Percentiles rank a stretch among this genome's conserved stretches.
phyloP scores from a whole-genome alignment of 345 rosid species.

The Rhodamnia argentea region DNA sequence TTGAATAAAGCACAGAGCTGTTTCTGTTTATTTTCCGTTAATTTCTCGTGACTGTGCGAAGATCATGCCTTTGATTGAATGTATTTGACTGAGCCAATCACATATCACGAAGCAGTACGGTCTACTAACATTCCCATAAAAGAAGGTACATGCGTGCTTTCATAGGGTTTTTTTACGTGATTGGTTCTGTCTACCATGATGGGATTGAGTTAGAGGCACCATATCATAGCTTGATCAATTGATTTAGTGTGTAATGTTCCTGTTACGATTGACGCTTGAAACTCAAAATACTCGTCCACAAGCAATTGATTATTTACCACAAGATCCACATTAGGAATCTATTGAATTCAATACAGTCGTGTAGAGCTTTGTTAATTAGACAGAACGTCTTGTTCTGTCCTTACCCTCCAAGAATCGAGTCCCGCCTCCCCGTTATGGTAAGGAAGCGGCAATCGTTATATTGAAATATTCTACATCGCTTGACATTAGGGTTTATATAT shows the following conservation, averaged over 20 bases:
- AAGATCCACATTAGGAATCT: accelerated
- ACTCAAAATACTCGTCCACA: neutral
- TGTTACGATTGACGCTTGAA: neutral
- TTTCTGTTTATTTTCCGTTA: neutral
- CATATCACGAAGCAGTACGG: neutral
- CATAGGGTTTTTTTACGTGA: neutral
- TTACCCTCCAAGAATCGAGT: neutral
- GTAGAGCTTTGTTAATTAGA: neutral
- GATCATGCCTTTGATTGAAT: neutral
- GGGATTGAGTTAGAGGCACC: neutral
- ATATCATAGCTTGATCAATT: neutral
- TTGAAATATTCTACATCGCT: neutral
- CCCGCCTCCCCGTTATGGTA: neutral
- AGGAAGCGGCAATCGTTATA: neutral
- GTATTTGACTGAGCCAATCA: neutral
- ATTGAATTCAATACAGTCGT: neutral
- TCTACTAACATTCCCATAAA: neutral
- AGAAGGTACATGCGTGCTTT: neutral
- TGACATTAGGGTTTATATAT: neutral
- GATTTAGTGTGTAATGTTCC: neutral
- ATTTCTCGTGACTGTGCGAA: neutral
- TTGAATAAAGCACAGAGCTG: neutral
- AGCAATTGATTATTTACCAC: neutral
- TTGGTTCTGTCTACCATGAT: neutral
- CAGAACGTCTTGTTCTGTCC: neutral